Evolutionary conservation across 495 filamentous ascomycete species (phyloP), one percentile per base, ranked within the genome.

Genomic region (Penicillium bovifimosum): DNA sequence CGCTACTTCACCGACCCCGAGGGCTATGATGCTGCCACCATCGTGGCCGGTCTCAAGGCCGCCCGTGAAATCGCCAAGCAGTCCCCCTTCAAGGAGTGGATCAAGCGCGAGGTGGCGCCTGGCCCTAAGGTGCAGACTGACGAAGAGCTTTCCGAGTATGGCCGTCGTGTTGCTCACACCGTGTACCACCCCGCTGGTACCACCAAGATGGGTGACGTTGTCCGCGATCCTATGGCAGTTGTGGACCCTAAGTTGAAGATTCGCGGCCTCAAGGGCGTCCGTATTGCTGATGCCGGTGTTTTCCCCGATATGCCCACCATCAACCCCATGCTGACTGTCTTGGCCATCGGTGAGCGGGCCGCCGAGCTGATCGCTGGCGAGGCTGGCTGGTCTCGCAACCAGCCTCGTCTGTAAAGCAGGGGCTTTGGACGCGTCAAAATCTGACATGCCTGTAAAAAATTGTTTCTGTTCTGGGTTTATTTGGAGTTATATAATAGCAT

Each of bases 171-270:
- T 3, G 87, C 88, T 11, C 87, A 91, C 64, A 93, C 88, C 1
- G 88, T 93, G 5, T 93, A 93, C 65, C 88, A 93, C 65, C 88
- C 88, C 0, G 86, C 86, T 28, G 88, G 88, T 45, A 93, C 88
- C 24, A 90, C 88, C 43, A 91, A 88, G 76, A 93, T 93, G 88
- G 88, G 88, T 16, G 79, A 87, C 64, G 65, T 81, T 9, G 61
- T 62, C 11, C 74, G 72, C 31, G 86, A 91, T 58, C 72, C 74
- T 32, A 64, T 85, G 67, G 87, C 81, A 9, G 83, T 86, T 14
- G 83, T 86, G n/a, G 80, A 86, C 60, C 63, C 66, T 17, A 59
- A 76, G 51, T 60, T 86, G 52, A 76, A 75, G 66, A 49, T 86
- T 38, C 71, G 76, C 27, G 83, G 79, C 6, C 46, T 86, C 54